These are phyloP conservation scores for Mesotaenium endlicherianum DNA, from an alignment of 139 green algal species.

Conservation along the genomic window DNA sequence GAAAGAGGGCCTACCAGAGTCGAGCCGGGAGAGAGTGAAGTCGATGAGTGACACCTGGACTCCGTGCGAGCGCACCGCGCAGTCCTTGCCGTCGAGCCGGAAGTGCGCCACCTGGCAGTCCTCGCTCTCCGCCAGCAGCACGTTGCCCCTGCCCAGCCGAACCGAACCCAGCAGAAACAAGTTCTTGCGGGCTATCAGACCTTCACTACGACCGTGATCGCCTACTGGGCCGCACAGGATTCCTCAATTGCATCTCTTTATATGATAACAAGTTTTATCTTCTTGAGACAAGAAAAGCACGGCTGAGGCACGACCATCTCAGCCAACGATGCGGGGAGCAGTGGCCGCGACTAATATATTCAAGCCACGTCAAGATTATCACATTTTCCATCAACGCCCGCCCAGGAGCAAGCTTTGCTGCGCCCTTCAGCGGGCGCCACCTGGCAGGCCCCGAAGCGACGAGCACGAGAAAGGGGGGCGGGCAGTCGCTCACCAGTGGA, in stretches of 20 bases:
- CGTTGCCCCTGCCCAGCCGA: constrained; percentile 57
- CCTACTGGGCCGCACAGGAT: too few species aligned
- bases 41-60: constrained; percentile 72
- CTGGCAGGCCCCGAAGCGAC: too few species aligned
- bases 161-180: neutral
- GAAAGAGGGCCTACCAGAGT: neutral
- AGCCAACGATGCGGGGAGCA: too few species aligned
- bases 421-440: too few species aligned
- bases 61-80: neutral
- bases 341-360: too few species aligned
- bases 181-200: neutral
- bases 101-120: neutral
- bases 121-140: constrained; percentile 54
- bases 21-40: constrained; percentile 83
- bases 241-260: too few species aligned
- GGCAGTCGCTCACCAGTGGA: constrained; percentile 85
- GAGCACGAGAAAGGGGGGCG: too few species aligned
- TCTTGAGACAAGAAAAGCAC: neutral
- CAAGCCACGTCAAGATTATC: too few species aligned
- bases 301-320: too few species aligned
- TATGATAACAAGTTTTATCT: neutral
- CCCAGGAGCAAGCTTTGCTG: too few species aligned
- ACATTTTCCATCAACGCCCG: too few species aligned
- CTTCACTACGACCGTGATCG: neutral
- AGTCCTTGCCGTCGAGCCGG: constrained; percentile 1